Evolutionary conservation across 352 stramenopile species (phyloP).

Genomic region (Globisporangium heterothallicum): DNA sequence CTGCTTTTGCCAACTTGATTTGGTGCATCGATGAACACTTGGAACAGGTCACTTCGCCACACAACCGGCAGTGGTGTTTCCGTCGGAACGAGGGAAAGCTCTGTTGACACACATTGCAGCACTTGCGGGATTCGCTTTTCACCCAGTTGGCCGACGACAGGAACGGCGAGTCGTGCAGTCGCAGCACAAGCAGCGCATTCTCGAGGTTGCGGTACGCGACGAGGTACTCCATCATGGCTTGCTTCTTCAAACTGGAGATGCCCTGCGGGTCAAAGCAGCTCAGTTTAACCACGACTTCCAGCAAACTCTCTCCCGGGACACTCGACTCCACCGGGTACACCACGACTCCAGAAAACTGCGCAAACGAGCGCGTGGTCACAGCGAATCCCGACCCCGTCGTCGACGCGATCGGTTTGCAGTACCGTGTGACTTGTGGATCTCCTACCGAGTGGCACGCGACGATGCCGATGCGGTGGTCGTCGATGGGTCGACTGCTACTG

Average conservation of each 20-base stretch:
- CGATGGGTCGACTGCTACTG: constrained; percentile 13
- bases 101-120: constrained; percentile 49
- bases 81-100: constrained; percentile 50
- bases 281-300: constrained; percentile 65
- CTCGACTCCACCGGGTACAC: constrained; percentile 50
- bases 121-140: constrained; percentile 40
- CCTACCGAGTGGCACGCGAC: constrained; percentile 67
- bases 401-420: constrained; percentile 50
- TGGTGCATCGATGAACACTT: constrained; percentile 67
- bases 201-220: constrained; percentile 41
- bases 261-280: constrained; percentile 52
- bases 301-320: constrained; percentile 25
- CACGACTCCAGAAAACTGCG: constrained; percentile 60
- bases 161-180: constrained; percentile 50
- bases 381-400: constrained; percentile 21
- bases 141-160: constrained; percentile 54
- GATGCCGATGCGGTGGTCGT: constrained; percentile 54
- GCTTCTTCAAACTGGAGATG: constrained; percentile 28
- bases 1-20: constrained; percentile 49
- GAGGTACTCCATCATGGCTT: constrained; percentile 49
- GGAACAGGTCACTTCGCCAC: constrained; percentile 61
- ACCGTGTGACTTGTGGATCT: constrained; percentile 48
- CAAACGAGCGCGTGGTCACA: constrained; percentile 32
- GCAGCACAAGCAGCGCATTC: constrained; percentile 52
- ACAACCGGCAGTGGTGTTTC: constrained; percentile 73